Base-by-base conservation (phyloP, 2,329 filamentous ascomycete species). In the Hymenotorrendiella dingleyae region DNA sequence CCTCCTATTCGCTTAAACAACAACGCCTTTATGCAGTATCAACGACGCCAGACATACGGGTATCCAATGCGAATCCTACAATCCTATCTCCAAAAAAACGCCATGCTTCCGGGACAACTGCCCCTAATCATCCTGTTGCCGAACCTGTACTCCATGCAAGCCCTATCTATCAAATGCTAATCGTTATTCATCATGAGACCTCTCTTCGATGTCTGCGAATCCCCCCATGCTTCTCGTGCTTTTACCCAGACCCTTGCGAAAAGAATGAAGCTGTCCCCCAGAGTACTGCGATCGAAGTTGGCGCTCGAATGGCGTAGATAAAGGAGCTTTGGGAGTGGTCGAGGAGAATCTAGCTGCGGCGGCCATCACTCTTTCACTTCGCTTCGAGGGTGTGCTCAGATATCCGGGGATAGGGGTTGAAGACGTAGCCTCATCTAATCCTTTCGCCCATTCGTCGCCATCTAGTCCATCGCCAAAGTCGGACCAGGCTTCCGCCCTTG, bases 271-370 rank as follows among this genome's bases (percentile, higher is more conserved):
- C 27, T 41, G 21, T 16, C 53, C 47, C n/a, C 55, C 54, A 21
- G 53, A 55, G 45, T 54, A 60, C 27, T 56, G 53, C 32, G 53
- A 55, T 29, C 61, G 57, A 3, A 64, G 53, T 26, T 64, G 61
- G 20, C 59, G 54, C 44, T 68, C 64, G n/a, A 70, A 58, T n/a
- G 69, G 64, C 1, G 65, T 66, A 6, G 68, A 65, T 6, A 71
- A 55, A 11, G 68, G 66, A 12, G 61, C 67, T 41, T 61, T 60
- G 3, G 68, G 68, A 4, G 68, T 71, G 3, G 67, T 71, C 7
- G 69, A n/a, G n/a, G n/a, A 61, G 35, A 64, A 54, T 22, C 61
- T 64, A 6, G 62, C 61, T 4, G 65, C 61, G 22, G 65, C 59
- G 6, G 65, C 58, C 38, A 65, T 59, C 3, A 71, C 66, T 35